phyloP scores from a whole-genome alignment of 306 rosid genomes.

The Rosa rugosa region DNA sequence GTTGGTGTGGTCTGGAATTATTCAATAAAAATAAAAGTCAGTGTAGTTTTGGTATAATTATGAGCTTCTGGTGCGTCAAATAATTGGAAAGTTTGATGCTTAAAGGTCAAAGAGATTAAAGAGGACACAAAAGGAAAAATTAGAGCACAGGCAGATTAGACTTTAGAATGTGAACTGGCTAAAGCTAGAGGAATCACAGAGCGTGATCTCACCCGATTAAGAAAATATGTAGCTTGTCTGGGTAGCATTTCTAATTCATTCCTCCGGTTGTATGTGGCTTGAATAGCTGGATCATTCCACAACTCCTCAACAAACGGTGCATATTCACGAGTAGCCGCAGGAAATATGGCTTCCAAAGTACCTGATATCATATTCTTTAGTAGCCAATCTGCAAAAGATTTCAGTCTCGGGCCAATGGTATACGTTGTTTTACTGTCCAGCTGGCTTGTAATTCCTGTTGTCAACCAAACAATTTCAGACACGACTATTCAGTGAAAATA shows the following conservation, averaged over 20 bases:
- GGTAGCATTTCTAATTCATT: constrained; percentile 72
- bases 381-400: constrained; percentile 67
- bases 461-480: constrained; percentile 18
- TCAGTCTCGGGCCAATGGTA: constrained; percentile 49
- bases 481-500: constrained; percentile 8
- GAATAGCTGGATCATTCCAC: constrained; percentile 77
- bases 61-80: constrained; percentile 2
- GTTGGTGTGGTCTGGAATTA: background rate
- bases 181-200: constrained; percentile 21
- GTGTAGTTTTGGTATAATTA: background rate
- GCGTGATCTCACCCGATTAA: constrained; percentile 54
- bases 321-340: constrained; percentile 52
- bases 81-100: background rate
- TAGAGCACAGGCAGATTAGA: background rate
- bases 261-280: constrained; percentile 63
- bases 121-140: background rate
- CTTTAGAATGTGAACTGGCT: constrained; percentile 8
- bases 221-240: constrained; percentile 61
- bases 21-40: background rate
- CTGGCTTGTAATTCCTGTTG: constrained; percentile 40
- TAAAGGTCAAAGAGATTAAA: background rate
- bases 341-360: constrained; percentile 54
- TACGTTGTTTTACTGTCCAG: constrained; percentile 36
- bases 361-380: constrained; percentile 51
- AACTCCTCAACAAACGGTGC: constrained; percentile 58